Evolutionary conservation across 1,284 basidiomycete genomes (phyloP).

Genomic region (Puccinia triticina): DNA sequence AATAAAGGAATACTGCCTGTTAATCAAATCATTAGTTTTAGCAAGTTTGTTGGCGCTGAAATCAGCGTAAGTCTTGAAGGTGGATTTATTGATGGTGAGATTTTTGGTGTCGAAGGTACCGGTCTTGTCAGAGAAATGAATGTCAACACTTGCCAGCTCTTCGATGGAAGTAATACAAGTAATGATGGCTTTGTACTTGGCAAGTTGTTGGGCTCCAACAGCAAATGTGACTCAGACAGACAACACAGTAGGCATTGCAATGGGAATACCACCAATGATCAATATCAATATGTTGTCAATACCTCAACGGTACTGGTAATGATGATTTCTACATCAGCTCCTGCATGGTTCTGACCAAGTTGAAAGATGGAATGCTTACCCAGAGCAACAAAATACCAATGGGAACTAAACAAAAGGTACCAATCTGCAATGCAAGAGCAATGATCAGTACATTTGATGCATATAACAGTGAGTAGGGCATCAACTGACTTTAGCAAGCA

Average conservation of each 20-base stretch:
- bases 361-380: background rate
- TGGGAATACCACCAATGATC: constrained; percentile 97
- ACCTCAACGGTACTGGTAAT: constrained; percentile 85
- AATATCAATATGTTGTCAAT: constrained; percentile 95
- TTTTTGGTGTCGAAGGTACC: constrained; percentile 98
- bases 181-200: constrained; percentile 97
- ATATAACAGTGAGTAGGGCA: too few species aligned
- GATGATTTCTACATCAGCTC: constrained; percentile 69
- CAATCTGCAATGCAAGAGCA: constrained; percentile 92
- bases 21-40: too few species aligned
- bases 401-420: constrained; percentile 89
- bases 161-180: constrained; percentile 98
- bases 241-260: constrained; percentile 92
- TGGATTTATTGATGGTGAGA: constrained; percentile 91
- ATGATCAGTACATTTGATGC: too few species aligned
- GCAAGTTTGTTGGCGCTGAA: constrained; percentile 85
- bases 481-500: constrained; percentile 38
- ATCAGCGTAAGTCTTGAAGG: constrained; percentile 86
- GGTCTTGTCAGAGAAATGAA: constrained; percentile 96
- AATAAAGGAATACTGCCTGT: too few species aligned
- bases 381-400: constrained; percentile 64
- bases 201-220: constrained; percentile 94
- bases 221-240: constrained; percentile 97
- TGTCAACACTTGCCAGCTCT: constrained; percentile 93
- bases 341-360: background rate